Conservation (phyloP, 2,329 filamentous ascomycete genomes). For the Scedosporium aurantiacum region DNA sequence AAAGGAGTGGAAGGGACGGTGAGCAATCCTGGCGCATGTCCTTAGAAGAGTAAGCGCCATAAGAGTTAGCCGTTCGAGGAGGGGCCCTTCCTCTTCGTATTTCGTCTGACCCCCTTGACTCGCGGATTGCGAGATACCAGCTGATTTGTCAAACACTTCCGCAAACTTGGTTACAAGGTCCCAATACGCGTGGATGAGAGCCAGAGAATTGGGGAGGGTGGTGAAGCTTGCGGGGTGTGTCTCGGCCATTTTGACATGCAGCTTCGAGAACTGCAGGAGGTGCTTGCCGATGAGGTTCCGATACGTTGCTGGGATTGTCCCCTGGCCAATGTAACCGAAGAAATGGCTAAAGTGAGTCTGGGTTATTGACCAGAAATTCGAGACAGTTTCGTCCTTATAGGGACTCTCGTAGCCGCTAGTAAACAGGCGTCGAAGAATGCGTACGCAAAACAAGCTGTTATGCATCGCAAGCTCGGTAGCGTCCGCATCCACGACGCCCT, state of each 20-base stretch:
- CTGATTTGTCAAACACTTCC: constrained; percentile 56
- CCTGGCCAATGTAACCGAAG: constrained; percentile 49
- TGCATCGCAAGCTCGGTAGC: constrained; percentile 54
- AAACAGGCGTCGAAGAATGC: constrained; percentile 67
- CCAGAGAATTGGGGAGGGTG: constrained; percentile 66
- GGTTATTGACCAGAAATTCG: constrained; percentile 69
- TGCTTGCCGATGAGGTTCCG: constrained; percentile 69
- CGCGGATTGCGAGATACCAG: constrained; percentile 38
- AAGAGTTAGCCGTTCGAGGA: constrained; percentile 69
- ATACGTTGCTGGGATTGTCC: constrained; percentile 40
- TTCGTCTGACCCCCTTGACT: constrained; percentile 25
- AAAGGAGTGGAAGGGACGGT: constrained; percentile 70
- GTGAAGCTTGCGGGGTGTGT: constrained; percentile 74
- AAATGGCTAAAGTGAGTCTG: constrained; percentile 70
- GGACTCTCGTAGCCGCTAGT: constrained; percentile 77
- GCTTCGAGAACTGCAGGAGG: constrained; percentile 78
- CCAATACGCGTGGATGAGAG: constrained; percentile 78
- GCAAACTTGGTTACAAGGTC: constrained; percentile 66
- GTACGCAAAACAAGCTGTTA: constrained; percentile 69
- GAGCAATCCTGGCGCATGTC: constrained; percentile 75
- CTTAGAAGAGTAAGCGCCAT: constrained; percentile 75
- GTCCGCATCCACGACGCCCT: constrained; percentile 44
- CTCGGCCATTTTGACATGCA: constrained; percentile 78
- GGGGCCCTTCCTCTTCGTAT: constrained; percentile 44
- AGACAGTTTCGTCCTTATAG: constrained; percentile 64